Conservation (phyloP, 805 yeast genomes). For the Pichia californica region DNA sequence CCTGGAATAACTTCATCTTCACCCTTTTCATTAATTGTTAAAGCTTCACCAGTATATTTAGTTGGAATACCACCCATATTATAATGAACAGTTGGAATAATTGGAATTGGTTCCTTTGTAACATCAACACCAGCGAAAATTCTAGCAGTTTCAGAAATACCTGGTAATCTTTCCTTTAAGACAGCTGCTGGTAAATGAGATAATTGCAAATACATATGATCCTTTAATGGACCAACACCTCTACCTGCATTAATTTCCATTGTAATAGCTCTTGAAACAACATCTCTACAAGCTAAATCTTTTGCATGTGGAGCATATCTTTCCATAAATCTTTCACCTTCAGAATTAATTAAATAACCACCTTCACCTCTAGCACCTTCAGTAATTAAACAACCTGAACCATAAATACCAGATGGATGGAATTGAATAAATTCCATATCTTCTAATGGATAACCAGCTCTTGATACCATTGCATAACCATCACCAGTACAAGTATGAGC, state of each 20-base stretch:
- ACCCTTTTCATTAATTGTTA: slow-evolving; percentile 78
- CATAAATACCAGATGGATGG: slow-evolving; percentile 99
- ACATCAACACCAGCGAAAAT: slow-evolving; percentile 99
- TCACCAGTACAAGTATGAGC: slow-evolving; percentile 99
- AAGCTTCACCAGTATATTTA: slow-evolving; percentile 91
- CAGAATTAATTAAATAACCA: slow-evolving; percentile 91
- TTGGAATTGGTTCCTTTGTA: slow-evolving; percentile 98
- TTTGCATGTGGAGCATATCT: slow-evolving; percentile 98
- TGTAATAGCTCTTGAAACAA: slow-evolving; percentile 96
- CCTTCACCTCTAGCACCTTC: slow-evolving; percentile 99
- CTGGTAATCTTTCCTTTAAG: slow-evolving; percentile 92
- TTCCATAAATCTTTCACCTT: slow-evolving; percentile 99
- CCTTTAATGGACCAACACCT: slow-evolving; percentile 96
- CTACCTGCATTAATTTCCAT: slow-evolving; percentile 98
- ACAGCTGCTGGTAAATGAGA: slow-evolving; percentile 91
- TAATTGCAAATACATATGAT: slow-evolving; percentile 91
- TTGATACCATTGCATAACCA: slow-evolving; percentile 95
- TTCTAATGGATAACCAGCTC: slow-evolving; percentile 97
- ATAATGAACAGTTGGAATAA: slow-evolving; percentile 96
- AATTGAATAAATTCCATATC: slow-evolving; percentile 97
- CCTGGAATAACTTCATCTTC: slow-evolving; percentile 91
- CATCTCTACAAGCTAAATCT: slow-evolving; percentile 97
- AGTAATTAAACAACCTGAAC: slow-evolving; percentile 97
- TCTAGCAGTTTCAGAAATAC: slow-evolving; percentile 97
- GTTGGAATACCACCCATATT: slow-evolving; percentile 99